A percentile compares a stretch with the other conserved stretches of the same genome.
phyloP scores from a whole-genome alignment of 2,329 filamentous ascomycete species.

The Botryotinia narcissicola region DNA sequence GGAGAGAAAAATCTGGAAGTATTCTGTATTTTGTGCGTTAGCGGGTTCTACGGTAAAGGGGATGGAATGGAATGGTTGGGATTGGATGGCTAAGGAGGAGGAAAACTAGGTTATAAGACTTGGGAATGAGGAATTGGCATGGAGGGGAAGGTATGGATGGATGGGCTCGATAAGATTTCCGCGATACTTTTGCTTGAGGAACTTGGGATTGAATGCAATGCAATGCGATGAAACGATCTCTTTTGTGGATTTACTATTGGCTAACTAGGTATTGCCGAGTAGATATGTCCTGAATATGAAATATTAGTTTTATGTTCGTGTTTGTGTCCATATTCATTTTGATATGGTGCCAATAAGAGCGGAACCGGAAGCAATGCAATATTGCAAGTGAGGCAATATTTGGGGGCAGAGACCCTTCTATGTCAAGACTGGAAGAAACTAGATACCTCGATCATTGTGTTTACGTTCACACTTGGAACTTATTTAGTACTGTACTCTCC shows the following conservation, averaged over 20 bases:
- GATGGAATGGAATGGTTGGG: neutral
- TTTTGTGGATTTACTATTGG: neutral
- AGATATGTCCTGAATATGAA: constrained; percentile 9
- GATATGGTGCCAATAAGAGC: neutral
- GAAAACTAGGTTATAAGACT: constrained; percentile 2
- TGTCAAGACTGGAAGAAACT: neutral
- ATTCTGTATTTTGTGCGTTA: neutral
- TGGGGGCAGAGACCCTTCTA: neutral
- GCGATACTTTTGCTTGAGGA: neutral
- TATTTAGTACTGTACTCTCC: neutral
- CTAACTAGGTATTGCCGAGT: neutral
- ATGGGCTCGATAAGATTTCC: neutral
- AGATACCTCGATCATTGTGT: neutral
- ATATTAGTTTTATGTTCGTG: neutral
- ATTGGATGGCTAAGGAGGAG: neutral
- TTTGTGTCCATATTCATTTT: neutral
- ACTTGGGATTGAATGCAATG: constrained; percentile 3
- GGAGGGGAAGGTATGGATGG: neutral
- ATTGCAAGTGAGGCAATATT: neutral
- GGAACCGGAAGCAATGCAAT: neutral
- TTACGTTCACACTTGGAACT: neutral
- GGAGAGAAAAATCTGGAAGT: neutral
- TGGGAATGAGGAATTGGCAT: neutral
- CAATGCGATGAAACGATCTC: constrained; percentile 1
- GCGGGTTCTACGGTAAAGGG: neutral